A percentile compares a stretch with the other conserved stretches of the same genome.
phyloP scores from a whole-genome alignment of 306 rosid species.

The Quercus robur region DNA sequence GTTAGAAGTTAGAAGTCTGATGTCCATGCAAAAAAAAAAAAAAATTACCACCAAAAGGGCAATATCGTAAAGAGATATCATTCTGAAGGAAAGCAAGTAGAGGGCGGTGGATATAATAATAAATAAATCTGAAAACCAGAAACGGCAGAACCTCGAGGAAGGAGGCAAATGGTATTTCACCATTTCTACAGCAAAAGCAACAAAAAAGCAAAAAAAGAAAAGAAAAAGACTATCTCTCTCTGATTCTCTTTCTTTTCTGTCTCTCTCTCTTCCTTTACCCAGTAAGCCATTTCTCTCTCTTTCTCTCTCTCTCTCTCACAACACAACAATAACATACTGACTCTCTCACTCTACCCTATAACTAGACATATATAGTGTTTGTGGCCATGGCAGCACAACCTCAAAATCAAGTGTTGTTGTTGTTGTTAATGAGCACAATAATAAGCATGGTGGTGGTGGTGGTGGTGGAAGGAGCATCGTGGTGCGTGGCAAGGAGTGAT shows the following conservation, averaged over 20 bases:
- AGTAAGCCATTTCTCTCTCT: conserved; percentile 25
- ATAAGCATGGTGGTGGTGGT: neutral
- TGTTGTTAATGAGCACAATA: neutral
- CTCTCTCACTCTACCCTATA: conserved; percentile 23
- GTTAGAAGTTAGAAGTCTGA: too few species aligned
- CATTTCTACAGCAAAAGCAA: neutral
- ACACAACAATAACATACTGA: too few species aligned
- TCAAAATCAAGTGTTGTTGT: neutral
- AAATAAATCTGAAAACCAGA: neutral
- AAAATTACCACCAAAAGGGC: neutral
- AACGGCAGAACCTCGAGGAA: too few species aligned
- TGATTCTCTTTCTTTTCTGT: conserved; percentile 2
- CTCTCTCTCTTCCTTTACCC: conserved; percentile 55
- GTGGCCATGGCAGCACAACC: conserved; percentile 50
- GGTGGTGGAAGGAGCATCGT: conserved; percentile 29
- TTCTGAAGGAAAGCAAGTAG: too few species aligned
- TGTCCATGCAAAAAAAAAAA: too few species aligned
- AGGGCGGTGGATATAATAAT: neutral
- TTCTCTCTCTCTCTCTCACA: neutral
- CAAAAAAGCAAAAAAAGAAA: conserved; percentile 10
- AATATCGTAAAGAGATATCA: neutral
- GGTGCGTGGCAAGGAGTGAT: conserved; percentile 89
- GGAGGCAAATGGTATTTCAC: too few species aligned
- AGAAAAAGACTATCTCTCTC: conserved; percentile 22
- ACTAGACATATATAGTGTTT: conserved; percentile 10